Evolutionary conservation across 2,329 filamentous ascomycete species (phyloP).

Genomic region (Diaporthe sp.): DNA sequence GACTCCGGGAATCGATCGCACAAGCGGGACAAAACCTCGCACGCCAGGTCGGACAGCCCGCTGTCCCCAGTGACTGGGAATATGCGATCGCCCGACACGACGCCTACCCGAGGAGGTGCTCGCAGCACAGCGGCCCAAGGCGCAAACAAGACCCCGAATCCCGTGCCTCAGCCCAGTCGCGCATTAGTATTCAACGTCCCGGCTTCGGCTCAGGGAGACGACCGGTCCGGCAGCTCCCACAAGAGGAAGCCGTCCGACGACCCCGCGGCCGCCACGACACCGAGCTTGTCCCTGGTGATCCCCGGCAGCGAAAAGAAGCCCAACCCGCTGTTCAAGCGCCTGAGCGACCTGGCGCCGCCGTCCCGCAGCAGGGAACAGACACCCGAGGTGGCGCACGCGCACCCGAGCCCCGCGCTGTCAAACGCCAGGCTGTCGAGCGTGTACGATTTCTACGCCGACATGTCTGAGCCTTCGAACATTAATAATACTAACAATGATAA

Average conservation of each 20-base stretch:
- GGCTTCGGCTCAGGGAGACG: slow-evolving; percentile 1
- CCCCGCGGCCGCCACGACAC: not conserved
- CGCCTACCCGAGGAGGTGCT: slow-evolving; percentile 16
- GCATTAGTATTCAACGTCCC: not conserved
- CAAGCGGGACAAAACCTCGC: slow-evolving; percentile 17
- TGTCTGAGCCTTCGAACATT: not conserved
- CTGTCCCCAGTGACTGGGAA: slow-evolving; percentile 37
- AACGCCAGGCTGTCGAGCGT: slow-evolving; percentile 47
- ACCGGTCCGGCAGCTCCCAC: slow-evolving; percentile 9
- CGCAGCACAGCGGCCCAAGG: not conserved
- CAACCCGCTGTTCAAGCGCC: not conserved
- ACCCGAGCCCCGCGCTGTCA: slow-evolving; percentile 44
- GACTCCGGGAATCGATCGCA: slow-evolving; percentile 1
- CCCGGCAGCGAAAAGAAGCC: not conserved
- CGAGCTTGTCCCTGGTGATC: not conserved
- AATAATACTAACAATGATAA: not conserved
- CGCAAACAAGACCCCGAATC: not conserved
- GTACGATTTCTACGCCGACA: slow-evolving; percentile 48
- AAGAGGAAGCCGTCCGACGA: slow-evolving; percentile 43
- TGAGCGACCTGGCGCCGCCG: slow-evolving; percentile 39
- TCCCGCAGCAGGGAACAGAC: slow-evolving; percentile 17
- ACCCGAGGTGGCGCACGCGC: slow-evolving; percentile 36
- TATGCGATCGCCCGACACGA: slow-evolving; percentile 32
- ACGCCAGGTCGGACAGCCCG: slow-evolving; percentile 32
- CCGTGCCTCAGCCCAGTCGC: not conserved